Evolutionary conservation across 495 filamentous ascomycete species (phyloP).

Genomic region (Penicillium argentinense): DNA sequence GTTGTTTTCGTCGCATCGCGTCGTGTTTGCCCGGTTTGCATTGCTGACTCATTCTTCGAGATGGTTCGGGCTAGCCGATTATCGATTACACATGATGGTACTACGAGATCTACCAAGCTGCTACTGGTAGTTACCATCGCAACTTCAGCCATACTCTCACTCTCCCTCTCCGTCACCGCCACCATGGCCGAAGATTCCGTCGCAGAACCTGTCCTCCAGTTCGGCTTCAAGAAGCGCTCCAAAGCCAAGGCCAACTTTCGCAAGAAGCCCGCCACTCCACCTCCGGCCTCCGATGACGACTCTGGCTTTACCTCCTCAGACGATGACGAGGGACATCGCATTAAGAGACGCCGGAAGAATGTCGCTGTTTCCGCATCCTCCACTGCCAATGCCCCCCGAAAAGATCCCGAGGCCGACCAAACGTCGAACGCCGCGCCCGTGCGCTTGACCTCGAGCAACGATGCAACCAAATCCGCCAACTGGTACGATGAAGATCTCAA

Average conservation of each 20-base stretch:
- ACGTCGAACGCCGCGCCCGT: slow-evolving; percentile 53
- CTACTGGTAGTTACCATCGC: no score
- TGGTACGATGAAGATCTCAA: slow-evolving; percentile 74
- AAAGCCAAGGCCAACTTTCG: slow-evolving; percentile 77
- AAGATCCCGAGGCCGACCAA: slow-evolving; percentile 51
- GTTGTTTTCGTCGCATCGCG: slow-evolving; percentile 15
- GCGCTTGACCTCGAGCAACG: slow-evolving; percentile 66
- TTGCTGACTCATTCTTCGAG: slow-evolving; percentile 2
- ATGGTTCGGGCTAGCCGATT: background rate
- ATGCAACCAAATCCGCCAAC: slow-evolving; percentile 90
- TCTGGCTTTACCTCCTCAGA: slow-evolving; percentile 74
- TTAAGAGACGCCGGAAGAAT: slow-evolving; percentile 78
- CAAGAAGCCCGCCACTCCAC: slow-evolving; percentile 81
- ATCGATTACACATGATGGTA: background rate
- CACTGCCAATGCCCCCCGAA: slow-evolving; percentile 33
- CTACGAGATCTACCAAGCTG: background rate
- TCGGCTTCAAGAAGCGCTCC: slow-evolving; percentile 80
- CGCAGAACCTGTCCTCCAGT: slow-evolving; percentile 24
- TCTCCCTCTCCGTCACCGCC: background rate
- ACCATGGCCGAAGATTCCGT: slow-evolving; percentile 20
- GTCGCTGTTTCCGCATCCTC: slow-evolving; percentile 58
- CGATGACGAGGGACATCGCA: slow-evolving; percentile 66
- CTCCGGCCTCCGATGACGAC: slow-evolving; percentile 57
- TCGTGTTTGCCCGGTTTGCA: slow-evolving; percentile 25
- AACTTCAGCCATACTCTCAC: no score